Conservation (phyloP, 148 eudicot genomes). For the Arbutus unedo region DNA sequence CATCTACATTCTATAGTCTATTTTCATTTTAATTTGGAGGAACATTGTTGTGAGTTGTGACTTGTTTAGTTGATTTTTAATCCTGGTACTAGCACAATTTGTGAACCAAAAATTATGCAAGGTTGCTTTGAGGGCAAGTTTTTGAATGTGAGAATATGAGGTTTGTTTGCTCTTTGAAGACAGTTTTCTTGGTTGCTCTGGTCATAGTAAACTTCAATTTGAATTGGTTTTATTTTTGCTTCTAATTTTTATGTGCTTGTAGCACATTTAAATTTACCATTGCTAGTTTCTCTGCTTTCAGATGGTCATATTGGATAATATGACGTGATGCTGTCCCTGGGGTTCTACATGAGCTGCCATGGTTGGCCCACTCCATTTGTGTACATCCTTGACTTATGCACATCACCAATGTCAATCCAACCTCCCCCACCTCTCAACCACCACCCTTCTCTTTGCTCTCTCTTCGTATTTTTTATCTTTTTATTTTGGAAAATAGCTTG, state of each 20-base stretch:
- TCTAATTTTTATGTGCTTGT: background rate
- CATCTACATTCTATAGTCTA: background rate
- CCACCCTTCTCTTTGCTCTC: background rate
- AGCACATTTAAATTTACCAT: background rate
- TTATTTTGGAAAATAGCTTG: background rate
- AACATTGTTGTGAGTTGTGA: background rate
- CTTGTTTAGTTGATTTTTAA: slow-evolving; percentile 2
- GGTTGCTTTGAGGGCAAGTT: background rate
- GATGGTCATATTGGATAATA: background rate
- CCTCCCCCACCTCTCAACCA: too few relatives aligned
- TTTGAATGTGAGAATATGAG: background rate
- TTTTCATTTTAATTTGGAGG: background rate
- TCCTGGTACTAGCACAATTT: background rate
- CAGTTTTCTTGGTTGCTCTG: background rate
- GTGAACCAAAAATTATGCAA: background rate
- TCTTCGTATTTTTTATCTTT: background rate
- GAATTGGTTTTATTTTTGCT: background rate
- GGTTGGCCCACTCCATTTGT: background rate
- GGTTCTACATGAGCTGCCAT: background rate
- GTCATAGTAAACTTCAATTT: background rate
- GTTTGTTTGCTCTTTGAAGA: background rate
- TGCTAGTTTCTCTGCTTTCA: background rate
- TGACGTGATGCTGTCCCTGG: background rate
- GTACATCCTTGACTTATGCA: background rate
- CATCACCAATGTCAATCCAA: too few relatives aligned